phyloP scores from a whole-genome alignment of 805 yeast genomes.

The Metschnikowia arizonensis region DNA sequence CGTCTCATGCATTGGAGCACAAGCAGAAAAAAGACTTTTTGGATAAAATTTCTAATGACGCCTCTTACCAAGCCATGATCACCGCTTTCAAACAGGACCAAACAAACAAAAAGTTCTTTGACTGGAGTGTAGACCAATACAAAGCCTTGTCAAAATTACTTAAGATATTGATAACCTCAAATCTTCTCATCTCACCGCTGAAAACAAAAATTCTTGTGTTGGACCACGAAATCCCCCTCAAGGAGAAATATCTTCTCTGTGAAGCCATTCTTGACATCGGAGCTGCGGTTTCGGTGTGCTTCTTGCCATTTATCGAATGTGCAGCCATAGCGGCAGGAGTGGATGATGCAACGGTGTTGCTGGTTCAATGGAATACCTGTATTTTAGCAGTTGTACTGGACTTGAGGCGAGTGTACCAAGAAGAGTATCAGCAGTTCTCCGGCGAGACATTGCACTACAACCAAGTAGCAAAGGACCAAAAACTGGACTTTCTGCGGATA shows the following conservation, averaged over 20 bases:
- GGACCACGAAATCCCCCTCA: constrained; percentile 9
- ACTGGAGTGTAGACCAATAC: constrained; percentile 14
- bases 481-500: neutral
- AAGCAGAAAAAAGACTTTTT: constrained; percentile 1
- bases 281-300: constrained; percentile 12
- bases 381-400: constrained; percentile 11
- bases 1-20: constrained; percentile 12
- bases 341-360: constrained; percentile 14
- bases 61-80: neutral
- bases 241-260: constrained; percentile 12
- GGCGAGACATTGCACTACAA: constrained; percentile 14
- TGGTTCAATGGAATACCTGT: constrained; percentile 14
- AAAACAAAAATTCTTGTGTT: constrained; percentile 16
- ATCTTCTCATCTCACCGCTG: constrained; percentile 14
- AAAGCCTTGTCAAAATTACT: constrained; percentile 10
- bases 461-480: neutral
- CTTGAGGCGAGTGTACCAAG: constrained; percentile 6
- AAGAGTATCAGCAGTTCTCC: constrained; percentile 5
- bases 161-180: constrained; percentile 5
- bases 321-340: constrained; percentile 13
- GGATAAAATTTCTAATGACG: neutral
- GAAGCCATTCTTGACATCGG: constrained; percentile 6
- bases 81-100: constrained; percentile 7
- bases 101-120: constrained; percentile 4
- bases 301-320: constrained; percentile 14